Conservation (phyloP, 2,329 filamentous ascomycete genomes). For the Penicillium palitans region DNA sequence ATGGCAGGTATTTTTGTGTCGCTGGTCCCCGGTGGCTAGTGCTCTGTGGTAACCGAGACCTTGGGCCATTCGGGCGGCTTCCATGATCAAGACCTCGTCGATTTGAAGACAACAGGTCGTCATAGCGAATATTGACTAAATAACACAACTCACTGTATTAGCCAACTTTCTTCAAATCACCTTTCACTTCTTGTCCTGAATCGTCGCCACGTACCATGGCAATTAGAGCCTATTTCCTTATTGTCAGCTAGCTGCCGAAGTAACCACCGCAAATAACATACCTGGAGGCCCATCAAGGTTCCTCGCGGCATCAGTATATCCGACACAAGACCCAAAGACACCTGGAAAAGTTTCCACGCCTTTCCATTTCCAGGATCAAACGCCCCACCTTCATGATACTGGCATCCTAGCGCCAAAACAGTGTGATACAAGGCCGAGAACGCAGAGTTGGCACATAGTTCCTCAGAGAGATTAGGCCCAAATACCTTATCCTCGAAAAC, state of each 20-base stretch:
- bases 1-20: conserved; percentile 13
- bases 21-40: background rate
- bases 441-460: conserved; percentile 30
- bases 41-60: conserved; percentile 26
- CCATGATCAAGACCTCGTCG: conserved; percentile 33
- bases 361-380: conserved; percentile 44
- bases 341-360: conserved; percentile 44
- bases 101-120: conserved; percentile 39
- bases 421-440: conserved; percentile 45
- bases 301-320: conserved; percentile 33
- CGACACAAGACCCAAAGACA: conserved; percentile 39
- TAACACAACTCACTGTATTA: background rate
- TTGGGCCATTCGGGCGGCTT: conserved; percentile 40
- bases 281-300: conserved; percentile 24
- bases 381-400: conserved; percentile 36
- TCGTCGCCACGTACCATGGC: background rate
- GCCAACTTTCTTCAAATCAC: background rate
- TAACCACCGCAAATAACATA: background rate
- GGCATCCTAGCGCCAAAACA: conserved; percentile 42
- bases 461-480: conserved; percentile 26
- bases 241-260: background rate
- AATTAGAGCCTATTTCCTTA: background rate
- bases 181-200: too few relatives aligned
- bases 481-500: conserved; percentile 38
- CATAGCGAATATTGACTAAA: conserved; percentile 40